Evolutionary conservation across 2,329 filamentous ascomycete species (phyloP), one percentile per base, ranked within the genome.

Genomic region (Botryotinia convoluta): DNA sequence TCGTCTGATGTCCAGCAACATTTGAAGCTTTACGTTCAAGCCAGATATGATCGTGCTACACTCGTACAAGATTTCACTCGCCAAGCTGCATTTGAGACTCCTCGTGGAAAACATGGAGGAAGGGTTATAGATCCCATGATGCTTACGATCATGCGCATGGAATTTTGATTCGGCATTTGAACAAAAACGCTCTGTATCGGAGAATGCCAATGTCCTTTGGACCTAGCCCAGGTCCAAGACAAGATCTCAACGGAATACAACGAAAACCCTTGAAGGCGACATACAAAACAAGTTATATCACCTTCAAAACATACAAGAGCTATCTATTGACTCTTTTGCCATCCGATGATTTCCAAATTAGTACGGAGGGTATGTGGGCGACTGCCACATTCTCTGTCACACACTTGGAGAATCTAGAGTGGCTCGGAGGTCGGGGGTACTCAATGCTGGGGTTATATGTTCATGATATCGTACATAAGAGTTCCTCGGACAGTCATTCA

Each of bases 391-490:
- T 85, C 61, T 82, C 81, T 0, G 80, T 82, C 32, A 87, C 79
- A 0, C 83, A 82, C 2, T 79, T 88, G 3, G 79, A 82, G 54
- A 85, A 85, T 2, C 84, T 91, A 82, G 83, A 86, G 54, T 91
- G 89, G 89, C 84, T 91, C 0, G 88, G 87, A 4, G 89, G 89
- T 4, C 80, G 82, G 1, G 88, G 89, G 1, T 91, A 91, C 79
- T 84, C 81, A 44, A 84, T 86, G 76, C 82, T 88, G 20, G 89
- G 88, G 0, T 83, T 92, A 0, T 90, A 88, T 77, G 85, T 91
- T 16, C 89, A 91, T 74, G 88, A 87, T 0, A 86, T 91, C 1
- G 81, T 88, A 74, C 89, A 89, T 75, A 74, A 60, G 16, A n/a
- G 16, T 37, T 57, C 54, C 10, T 10, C 45, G 2, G 18, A 4